Conservation (phyloP, 768 basidiomycete genomes). For the Tulasnella sp. region DNA sequence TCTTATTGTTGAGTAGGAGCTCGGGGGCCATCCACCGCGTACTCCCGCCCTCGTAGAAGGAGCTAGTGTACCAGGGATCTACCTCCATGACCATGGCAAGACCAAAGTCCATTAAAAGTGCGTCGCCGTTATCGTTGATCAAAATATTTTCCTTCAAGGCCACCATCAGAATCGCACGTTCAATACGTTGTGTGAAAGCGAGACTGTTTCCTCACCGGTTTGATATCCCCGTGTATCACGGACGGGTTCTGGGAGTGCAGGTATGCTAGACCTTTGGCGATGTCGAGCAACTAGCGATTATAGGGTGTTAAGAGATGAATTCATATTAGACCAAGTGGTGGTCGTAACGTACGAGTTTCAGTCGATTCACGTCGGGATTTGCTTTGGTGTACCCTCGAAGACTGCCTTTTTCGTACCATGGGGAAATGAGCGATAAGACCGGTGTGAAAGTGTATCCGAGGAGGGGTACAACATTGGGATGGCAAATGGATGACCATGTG, state of each 20-base stretch:
- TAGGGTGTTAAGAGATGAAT: too few relatives aligned
- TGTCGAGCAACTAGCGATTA: neutral
- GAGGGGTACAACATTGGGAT: neutral
- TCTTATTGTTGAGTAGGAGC: neutral
- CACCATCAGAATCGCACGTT: neutral
- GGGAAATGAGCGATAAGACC: neutral
- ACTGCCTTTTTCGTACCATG: neutral
- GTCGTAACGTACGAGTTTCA: neutral
- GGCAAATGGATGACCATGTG: neutral
- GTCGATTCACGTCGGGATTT: neutral
- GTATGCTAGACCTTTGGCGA: neutral
- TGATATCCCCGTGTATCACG: neutral
- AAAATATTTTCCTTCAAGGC: neutral
- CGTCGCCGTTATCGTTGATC: neutral
- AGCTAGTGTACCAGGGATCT: neutral
- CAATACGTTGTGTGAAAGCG: neutral
- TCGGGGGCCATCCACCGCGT: neutral
- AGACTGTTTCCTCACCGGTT: neutral
- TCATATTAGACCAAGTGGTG: too few relatives aligned
- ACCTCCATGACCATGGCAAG: neutral
- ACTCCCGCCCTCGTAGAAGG: neutral
- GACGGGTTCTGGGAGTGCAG: neutral
- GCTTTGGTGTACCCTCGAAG: neutral
- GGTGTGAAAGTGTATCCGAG: neutral
- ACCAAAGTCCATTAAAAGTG: neutral